These are phyloP conservation scores for Cyclanthera cordifolia DNA, from an alignment of 306 rosid species.

Conservation along the genomic window DNA sequence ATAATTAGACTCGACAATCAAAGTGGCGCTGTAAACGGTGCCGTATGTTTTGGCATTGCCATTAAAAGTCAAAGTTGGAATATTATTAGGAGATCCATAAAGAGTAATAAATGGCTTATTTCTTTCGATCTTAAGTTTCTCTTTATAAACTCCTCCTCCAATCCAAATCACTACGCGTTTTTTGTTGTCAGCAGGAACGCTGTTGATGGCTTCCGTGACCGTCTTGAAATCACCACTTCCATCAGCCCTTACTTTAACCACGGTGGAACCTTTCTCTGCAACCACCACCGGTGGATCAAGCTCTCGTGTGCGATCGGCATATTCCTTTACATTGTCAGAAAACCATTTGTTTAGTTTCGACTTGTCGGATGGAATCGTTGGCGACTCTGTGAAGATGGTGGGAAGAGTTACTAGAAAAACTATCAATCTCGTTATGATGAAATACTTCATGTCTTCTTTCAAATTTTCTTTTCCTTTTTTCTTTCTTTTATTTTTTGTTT, in stretches of 20 bases:
- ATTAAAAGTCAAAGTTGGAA: constrained; percentile 28
- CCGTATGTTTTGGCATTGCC: constrained; percentile 39
- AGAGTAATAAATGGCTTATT: constrained; percentile 41
- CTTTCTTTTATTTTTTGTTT: too few species aligned
- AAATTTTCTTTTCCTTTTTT: not conserved
- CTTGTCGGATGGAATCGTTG: constrained; percentile 17
- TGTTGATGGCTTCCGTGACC: constrained; percentile 32
- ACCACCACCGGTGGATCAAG: constrained; percentile 27
- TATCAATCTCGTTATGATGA: not conserved
- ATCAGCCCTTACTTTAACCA: constrained; percentile 32
- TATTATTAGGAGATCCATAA: constrained; percentile 17
- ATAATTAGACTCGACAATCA: constrained; percentile 25
- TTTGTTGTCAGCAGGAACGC: constrained; percentile 34
- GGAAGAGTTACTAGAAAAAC: not conserved
- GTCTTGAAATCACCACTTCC: constrained; percentile 46
- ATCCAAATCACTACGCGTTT: constrained; percentile 39
- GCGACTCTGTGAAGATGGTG: not conserved
- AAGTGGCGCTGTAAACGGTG: constrained; percentile 46
- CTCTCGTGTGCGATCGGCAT: not conserved
- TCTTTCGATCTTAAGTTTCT: constrained; percentile 35
- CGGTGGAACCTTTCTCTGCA: constrained; percentile 25
- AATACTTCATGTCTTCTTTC: not conserved
- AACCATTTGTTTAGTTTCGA: constrained; percentile 31
- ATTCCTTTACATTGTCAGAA: constrained; percentile 12
- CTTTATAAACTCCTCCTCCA: constrained; percentile 38